A percentile compares a stretch with the other conserved stretches of the same genome.
Evolutionary conservation across 305 asterid species (phyloP).

Genomic region (Stenogyne calaminthoides): DNA sequence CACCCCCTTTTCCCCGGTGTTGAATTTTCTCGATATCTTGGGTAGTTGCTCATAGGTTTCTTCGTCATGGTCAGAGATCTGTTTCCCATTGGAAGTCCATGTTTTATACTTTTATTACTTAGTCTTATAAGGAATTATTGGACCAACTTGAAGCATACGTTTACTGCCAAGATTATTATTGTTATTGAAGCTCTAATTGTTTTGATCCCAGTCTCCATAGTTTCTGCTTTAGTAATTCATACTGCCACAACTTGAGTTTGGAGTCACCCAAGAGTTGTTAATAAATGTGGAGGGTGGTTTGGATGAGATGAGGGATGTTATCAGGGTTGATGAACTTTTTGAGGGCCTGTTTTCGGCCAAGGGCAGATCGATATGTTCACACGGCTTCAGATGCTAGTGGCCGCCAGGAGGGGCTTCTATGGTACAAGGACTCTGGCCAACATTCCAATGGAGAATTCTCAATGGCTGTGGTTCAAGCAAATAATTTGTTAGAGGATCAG

Average conservation of each 20-base stretch:
- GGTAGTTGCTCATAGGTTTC: conserved; percentile 33
- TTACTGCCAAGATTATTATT: not conserved
- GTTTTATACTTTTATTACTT: not conserved
- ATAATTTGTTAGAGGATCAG: conserved; percentile 92
- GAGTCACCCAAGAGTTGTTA: conserved; percentile 24
- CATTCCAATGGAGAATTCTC: conserved; percentile 90
- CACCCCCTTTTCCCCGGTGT: conserved; percentile 27
- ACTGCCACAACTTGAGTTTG: not conserved
- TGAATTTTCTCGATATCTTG: conserved; percentile 33
- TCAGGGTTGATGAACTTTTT: conserved; percentile 81
- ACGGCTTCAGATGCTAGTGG: conserved; percentile 70
- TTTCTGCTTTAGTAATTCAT: conserved; percentile 5
- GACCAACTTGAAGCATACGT: conserved; percentile 14
- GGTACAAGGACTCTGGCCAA: conserved; percentile 91
- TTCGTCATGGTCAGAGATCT: conserved; percentile 33
- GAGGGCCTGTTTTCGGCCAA: conserved; percentile 91
- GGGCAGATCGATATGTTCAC: conserved; percentile 55
- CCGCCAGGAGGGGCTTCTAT: conserved; percentile 83
- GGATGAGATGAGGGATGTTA: conserved; percentile 98
- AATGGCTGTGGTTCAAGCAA: conserved; percentile 98
- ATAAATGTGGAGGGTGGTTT: conserved; percentile 73
- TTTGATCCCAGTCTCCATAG: conserved; percentile 17
- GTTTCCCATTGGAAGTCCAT: conserved; percentile 30
- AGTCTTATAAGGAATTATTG: not conserved
- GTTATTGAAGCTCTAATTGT: conserved; percentile 21